A percentile compares a stretch with the other conserved stretches of the same genome.
Conservation (phyloP, 2,329 filamentous ascomycete genomes). For the Didymella exigua region DNA sequence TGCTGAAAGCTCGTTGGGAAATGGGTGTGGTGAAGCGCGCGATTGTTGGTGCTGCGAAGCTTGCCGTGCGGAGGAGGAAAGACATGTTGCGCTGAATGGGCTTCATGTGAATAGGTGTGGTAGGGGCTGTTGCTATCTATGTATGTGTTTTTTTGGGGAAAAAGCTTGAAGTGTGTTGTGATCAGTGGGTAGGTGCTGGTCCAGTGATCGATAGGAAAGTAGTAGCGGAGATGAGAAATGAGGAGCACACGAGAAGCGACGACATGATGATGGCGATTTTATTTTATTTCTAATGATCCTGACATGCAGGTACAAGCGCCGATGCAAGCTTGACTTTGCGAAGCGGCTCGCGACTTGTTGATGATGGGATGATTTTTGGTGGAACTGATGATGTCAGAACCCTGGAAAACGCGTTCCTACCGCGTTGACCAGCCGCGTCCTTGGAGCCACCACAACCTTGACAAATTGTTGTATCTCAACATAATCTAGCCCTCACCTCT, state of each 20-base stretch:
- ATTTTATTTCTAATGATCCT: neutral
- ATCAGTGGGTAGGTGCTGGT: neutral
- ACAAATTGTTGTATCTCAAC: no score
- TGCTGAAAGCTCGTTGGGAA: conserved; percentile 21
- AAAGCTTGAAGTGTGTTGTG: neutral
- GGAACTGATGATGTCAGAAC: conserved; percentile 22
- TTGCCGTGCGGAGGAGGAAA: conserved; percentile 21
- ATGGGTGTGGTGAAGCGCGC: conserved; percentile 16
- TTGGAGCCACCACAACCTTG: neutral
- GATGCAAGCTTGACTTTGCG: conserved; percentile 12
- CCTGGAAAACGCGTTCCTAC: neutral
- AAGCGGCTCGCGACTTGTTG: conserved; percentile 9
- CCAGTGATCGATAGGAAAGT: neutral
- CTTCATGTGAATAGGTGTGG: neutral
- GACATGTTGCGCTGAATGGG: conserved; percentile 4
- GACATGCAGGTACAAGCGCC: conserved; percentile 16
- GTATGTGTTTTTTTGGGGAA: neutral
- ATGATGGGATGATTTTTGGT: conserved; percentile 15
- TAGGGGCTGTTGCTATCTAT: neutral
- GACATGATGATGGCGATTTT: conserved; percentile 13
- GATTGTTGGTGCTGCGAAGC: conserved; percentile 15
- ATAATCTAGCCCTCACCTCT: no score
- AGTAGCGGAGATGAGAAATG: neutral
- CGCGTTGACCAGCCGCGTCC: conserved; percentile 1
- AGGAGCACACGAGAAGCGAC: neutral